Evolutionary conservation across 176 grass and related monocot species (phyloP), one percentile per base, ranked within the genome.

Genomic region (Pharus latifolius): DNA sequence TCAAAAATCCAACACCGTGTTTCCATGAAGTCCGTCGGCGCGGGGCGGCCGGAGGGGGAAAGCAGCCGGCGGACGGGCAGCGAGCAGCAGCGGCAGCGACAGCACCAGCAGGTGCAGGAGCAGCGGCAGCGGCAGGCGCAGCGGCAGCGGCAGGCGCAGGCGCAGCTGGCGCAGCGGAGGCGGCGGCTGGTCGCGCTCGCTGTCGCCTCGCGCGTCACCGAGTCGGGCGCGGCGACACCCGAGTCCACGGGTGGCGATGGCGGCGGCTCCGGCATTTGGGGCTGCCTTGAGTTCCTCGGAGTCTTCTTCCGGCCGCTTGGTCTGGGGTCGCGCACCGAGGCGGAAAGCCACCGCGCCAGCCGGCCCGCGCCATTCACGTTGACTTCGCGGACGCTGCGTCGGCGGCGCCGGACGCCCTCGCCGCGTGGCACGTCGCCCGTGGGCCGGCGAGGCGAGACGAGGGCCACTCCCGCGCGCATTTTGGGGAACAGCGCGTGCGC

Each of bases 271-370:
- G 65, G 65, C 35, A 9, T 9, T 9, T 4, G 35, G 0, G 79
- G 82, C 63, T 85, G 82, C 82, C 54, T 74, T 46, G 76, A 85
- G 56, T 67, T 85, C 56, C 78, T 96, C 38, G 79, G 89, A 42
- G 88, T 85, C 80, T 49, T 96, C 51, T 69, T 88, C 16, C 67
- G 73, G 38, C 82, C 70, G 41, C 58, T 96, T 2, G 74, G 80
- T 37, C 79, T 96, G 48, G 82, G 45, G 40, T 65, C 73, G 56
- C 43, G 56, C 0, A 19, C 83, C 3, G 72, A 72, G 0, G 74
- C 72, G 32, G 55, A 32, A 17, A 68, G 34, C 56, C 17, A 37
- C 63, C 31, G 4, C 63, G 17, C 56, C 44, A 18, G 27, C 49
- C 16, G 75, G 2, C 64, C 68, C 15, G 31, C 70, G 52, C 56